A percentile compares a stretch with the other conserved stretches of the same genome.
phyloP scores from a whole-genome alignment of 225 moss, liverwort and hornwort species.

The Pseudoscleropodium purum region DNA sequence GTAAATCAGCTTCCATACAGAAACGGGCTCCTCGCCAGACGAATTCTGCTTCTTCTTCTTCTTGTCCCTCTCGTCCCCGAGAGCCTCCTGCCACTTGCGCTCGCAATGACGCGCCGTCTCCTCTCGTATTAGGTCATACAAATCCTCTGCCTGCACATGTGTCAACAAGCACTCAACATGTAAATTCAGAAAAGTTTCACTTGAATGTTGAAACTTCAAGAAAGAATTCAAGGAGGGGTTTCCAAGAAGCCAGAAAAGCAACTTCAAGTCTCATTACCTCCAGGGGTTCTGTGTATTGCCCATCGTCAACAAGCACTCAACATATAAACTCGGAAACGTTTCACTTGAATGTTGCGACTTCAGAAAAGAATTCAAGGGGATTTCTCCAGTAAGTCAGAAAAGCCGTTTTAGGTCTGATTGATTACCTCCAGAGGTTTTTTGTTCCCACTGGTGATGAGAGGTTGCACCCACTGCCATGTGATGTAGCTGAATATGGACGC shows the following conservation, averaged over 20 bases:
- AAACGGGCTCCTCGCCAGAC: not conserved
- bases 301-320: not conserved
- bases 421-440: conserved; percentile 43
- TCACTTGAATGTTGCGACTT: not conserved
- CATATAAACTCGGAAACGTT: not conserved
- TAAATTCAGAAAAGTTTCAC: not conserved
- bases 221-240: not conserved
- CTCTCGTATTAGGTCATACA: conserved; percentile 57
- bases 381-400: not conserved
- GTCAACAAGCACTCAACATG: not conserved
- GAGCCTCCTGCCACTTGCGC: conserved; percentile 36
- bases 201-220: not conserved
- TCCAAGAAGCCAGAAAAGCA: not conserved
- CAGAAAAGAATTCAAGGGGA: not conserved
- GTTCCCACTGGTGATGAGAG: conserved; percentile 47
- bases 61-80: conserved; percentile 13
- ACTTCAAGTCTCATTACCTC: conserved; percentile 1
- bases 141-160: conserved; percentile 54
- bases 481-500: conserved; percentile 31
- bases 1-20: conserved; percentile 47
- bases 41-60: not conserved
- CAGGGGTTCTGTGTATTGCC: not conserved
- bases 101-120: conserved; percentile 50
- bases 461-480: conserved; percentile 70
- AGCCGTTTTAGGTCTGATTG: not conserved